Conservation (phyloP, 352 stramenopile genomes). For the Phytophthora tentaculata region DNA sequence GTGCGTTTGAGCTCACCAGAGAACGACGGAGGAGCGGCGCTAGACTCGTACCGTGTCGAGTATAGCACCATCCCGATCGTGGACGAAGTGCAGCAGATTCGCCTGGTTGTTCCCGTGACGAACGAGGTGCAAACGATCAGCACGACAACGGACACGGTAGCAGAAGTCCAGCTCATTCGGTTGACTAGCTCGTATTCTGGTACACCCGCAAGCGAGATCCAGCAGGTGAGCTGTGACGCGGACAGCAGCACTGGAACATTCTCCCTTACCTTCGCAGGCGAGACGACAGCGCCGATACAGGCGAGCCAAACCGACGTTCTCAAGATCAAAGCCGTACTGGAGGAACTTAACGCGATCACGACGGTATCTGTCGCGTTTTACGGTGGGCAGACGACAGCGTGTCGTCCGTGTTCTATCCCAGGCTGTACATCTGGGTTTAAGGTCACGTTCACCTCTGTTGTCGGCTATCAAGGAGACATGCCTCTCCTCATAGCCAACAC, state of each 20-base stretch:
- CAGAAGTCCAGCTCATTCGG: slow-evolving; percentile 92
- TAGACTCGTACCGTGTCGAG: slow-evolving; percentile 94
- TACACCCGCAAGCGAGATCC: slow-evolving; percentile 73
- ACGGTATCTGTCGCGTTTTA: slow-evolving; percentile 85
- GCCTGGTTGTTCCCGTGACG: slow-evolving; percentile 60
- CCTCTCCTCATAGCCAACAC: slow-evolving; percentile 86
- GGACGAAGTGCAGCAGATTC: slow-evolving; percentile 83
- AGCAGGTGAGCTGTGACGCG: slow-evolving; percentile 93
- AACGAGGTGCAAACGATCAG: slow-evolving; percentile 84
- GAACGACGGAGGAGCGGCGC: slow-evolving; percentile 82
- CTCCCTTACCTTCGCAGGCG: slow-evolving; percentile 79
- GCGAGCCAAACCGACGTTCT: slow-evolving; percentile 69
- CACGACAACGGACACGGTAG: slow-evolving; percentile 59
- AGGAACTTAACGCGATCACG: slow-evolving; percentile 91
- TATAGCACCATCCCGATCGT: slow-evolving; percentile 83
- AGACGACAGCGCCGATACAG: slow-evolving; percentile 90
- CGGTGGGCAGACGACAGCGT: slow-evolving; percentile 62
- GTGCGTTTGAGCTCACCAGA: slow-evolving; percentile 80
- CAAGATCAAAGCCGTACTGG: slow-evolving; percentile 86
- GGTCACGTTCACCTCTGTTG: slow-evolving; percentile 90
- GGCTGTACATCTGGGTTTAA: slow-evolving; percentile 80
- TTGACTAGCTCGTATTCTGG: slow-evolving; percentile 83
- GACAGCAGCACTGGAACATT: slow-evolving; percentile 85
- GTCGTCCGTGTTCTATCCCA: slow-evolving; percentile 61
- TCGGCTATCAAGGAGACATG: slow-evolving; percentile 85